Base-by-base conservation (phyloP, 179 eudicot genomes). In the Amaranthus tricolor region DNA sequence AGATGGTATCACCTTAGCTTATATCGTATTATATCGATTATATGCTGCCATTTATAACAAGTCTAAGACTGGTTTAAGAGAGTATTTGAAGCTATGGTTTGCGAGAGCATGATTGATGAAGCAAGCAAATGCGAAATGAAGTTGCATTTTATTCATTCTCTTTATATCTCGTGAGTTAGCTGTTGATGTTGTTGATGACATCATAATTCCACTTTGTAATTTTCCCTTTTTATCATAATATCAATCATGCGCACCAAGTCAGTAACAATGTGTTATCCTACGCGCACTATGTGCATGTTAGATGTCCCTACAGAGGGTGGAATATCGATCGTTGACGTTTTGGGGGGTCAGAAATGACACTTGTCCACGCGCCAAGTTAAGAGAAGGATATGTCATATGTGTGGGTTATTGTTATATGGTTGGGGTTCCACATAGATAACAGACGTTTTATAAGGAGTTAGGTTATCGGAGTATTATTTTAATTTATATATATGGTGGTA, bases 71-170 rank as follows among this genome's bases (percentile, higher is more conserved):
- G 4, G 3, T 14, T 53, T 9, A 9, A 9, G 15, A 0, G 56
- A 9, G 49, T 21, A 17, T 47, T 56, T 57, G 53, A n/a, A 47
- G 58, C 64, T 66, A 75, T 78, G 73, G 47, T 21, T 64, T 69
- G 70, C 65, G 20, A 74, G 74, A 71, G 77, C 75, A 53, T 67
- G 65, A 31, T 7, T 51, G 78, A 65, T 76, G 72, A 73, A 79
- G 85, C 79, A 76, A 79, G 80, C 85, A 43, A 60, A 73, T 15
- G 64, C 76, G 76, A 43, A 60, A 73, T 15, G 64, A 76, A 79
- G 66, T 54, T 62, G 31, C 12, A 8, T 45, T 19, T 17, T 45
- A 49, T 8, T 40, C 53, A 19, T 2, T 67, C 50, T 8, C 15
- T 64, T 47, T 63, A 55, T 11, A 50, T 44, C 5, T 63, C 63